A percentile compares a stretch with the other conserved stretches of the same genome.
Conservation (phyloP, 495 filamentous ascomycete genomes). For the Xylaria venustula region DNA sequence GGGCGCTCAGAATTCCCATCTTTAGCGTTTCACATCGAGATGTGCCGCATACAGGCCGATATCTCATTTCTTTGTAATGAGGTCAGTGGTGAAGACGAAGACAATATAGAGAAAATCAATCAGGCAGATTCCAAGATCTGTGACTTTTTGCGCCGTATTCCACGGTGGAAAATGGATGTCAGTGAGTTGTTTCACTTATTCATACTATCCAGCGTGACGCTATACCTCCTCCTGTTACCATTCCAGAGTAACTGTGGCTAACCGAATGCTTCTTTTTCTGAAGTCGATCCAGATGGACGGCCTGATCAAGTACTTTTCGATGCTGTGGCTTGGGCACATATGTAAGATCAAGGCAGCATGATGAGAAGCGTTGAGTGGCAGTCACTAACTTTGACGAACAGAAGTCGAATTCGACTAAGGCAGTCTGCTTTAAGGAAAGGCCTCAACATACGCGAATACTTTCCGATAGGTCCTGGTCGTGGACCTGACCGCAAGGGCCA, state of each 20-base stretch:
- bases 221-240: too few relatives aligned
- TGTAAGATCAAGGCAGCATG: slow-evolving; percentile 16
- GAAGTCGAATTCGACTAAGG: slow-evolving; percentile 21
- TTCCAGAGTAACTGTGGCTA: not conserved
- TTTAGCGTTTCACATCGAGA: slow-evolving; percentile 57
- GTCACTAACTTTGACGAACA: slow-evolving; percentile 17
- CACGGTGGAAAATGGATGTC: slow-evolving; percentile 62
- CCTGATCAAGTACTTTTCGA: slow-evolving; percentile 75
- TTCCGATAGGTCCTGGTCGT: slow-evolving; percentile 48
- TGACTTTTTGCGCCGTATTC: slow-evolving; percentile 68
- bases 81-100: slow-evolving; percentile 17
- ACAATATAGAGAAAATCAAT: slow-evolving; percentile 33
- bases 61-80: slow-evolving; percentile 48
- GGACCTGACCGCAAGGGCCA: slow-evolving; percentile 37
- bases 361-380: slow-evolving; percentile 50
- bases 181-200: slow-evolving; percentile 1
- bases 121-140: slow-evolving; percentile 65
- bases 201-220: not conserved
- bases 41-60: slow-evolving; percentile 57
- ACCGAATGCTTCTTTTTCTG: not conserved
- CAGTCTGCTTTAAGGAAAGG: slow-evolving; percentile 46
- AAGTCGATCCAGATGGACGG: slow-evolving; percentile 55
- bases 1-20: slow-evolving; percentile 56
- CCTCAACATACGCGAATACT: slow-evolving; percentile 47
- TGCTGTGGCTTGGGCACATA: slow-evolving; percentile 43